Conservation (phyloP, 176 grass and related monocot genomes). For the Aegilops umbellulata region DNA sequence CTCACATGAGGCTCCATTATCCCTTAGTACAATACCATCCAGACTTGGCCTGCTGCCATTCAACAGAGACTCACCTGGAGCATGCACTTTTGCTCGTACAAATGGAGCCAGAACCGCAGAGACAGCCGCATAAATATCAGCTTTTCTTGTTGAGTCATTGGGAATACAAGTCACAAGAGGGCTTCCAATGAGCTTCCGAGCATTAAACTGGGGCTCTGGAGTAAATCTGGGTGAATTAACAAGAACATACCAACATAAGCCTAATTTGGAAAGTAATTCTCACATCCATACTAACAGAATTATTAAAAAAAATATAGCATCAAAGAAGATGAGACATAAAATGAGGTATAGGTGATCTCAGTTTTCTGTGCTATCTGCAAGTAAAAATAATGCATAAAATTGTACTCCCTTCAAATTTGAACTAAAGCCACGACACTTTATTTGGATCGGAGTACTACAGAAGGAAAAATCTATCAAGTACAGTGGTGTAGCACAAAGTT, state of each 20-base stretch:
- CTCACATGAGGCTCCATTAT: slow-evolving; percentile 40
- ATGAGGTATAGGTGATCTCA: background rate
- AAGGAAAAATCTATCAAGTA: background rate
- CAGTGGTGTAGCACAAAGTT: background rate
- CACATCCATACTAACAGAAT: background rate
- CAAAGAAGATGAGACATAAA: background rate
- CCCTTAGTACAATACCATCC: slow-evolving; percentile 71
- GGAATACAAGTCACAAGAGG: slow-evolving; percentile 82
- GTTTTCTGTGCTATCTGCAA: background rate
- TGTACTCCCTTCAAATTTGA: background rate
- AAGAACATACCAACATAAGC: slow-evolving; percentile 19
- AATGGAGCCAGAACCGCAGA: slow-evolving; percentile 60
- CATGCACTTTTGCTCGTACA: slow-evolving; percentile 50
- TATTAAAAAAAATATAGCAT: background rate
- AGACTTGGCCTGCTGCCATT: slow-evolving; percentile 69
- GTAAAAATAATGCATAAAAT: background rate
- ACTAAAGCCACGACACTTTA: no score
- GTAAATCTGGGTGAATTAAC: slow-evolving; percentile 43
- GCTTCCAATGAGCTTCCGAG: slow-evolving; percentile 69
- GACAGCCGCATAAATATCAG: slow-evolving; percentile 71
- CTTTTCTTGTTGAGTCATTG: slow-evolving; percentile 41
- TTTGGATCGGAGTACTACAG: background rate
- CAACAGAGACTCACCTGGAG: slow-evolving; percentile 34
- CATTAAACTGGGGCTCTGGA: slow-evolving; percentile 54
- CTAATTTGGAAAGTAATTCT: slow-evolving; percentile 15